phyloP scores from a whole-genome alignment of 2,329 filamentous ascomycete genomes.

The Fusarium nurragi region DNA sequence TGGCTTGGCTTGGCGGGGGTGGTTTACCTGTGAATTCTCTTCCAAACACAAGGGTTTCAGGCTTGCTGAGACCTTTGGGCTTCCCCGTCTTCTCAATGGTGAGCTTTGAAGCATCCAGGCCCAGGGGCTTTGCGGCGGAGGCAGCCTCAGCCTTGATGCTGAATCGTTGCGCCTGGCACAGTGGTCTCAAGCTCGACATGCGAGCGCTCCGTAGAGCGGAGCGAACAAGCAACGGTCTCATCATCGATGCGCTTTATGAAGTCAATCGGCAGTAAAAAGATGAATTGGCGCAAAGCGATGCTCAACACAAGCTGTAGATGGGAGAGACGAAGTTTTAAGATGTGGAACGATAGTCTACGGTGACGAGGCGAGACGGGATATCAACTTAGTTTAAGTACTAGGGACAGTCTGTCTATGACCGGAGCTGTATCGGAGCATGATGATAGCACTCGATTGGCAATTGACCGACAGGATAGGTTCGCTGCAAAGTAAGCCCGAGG shows the following conservation, averaged over 20 bases:
- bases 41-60: conserved; percentile 89
- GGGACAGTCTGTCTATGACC: conserved; percentile 26
- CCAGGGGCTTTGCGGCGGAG: conserved; percentile 64
- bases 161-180: conserved; percentile 53
- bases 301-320: background rate
- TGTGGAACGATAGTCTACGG: conserved; percentile 1
- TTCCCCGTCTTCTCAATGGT: conserved; percentile 76
- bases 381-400: conserved; percentile 34
- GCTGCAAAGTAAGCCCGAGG: conserved; percentile 33
- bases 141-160: conserved; percentile 64
- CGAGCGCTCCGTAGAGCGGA: conserved; percentile 50
- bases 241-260: conserved; percentile 28
- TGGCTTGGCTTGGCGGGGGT: background rate
- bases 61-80: conserved; percentile 78
- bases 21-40: conserved; percentile 82
- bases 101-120: conserved; percentile 81
- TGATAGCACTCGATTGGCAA: conserved; percentile 36
- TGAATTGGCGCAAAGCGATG: background rate
- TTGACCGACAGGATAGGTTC: conserved; percentile 33
- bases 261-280: conserved; percentile 11
- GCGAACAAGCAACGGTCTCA: conserved; percentile 48
- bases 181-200: conserved; percentile 51
- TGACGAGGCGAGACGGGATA: conserved; percentile 19
- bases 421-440: conserved; percentile 43
- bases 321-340: background rate